Base-by-base conservation (phyloP, 352 stramenopile genomes). In the Pythium aquatile region DNA sequence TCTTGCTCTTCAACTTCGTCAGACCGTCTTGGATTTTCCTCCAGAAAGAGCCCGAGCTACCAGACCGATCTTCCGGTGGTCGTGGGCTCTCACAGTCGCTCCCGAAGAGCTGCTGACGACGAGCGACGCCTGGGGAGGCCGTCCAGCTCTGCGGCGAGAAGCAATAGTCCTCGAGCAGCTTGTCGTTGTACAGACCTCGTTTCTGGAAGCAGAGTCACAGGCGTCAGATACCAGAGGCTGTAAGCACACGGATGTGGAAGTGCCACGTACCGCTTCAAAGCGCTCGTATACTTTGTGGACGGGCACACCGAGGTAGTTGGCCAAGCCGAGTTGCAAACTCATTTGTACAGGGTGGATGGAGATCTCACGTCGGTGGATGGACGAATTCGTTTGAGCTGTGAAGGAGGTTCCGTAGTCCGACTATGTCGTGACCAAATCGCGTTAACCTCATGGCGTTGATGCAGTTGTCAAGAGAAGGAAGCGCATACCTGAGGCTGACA, bases 121-220 rank as follows among this genome's bases (percentile, higher is more conserved):
- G 80, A 32, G 70, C 68, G 51, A 90, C 77, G 10, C 84, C 84
- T 33, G 83, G 83, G 8, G 85, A 91, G 14, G 84, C 83, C 2
- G 87, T 89, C 87, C 87, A 95, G 63, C 87, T 95, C 49, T 93
- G 81, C 2, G 87, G 87, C 0, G 85, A 93, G 52, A 89, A 92
- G 58, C 85, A 93, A 29, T 91, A 87, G 48, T 95, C 76, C 63
- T 93, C 85, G 17, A 91, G 58, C 8, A 95, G 56, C 48, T 93
- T 93, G 71, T 95, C 85, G 37, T 82, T 88, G 73, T 93, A 95
- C 42, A 75, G 76, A 14, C 65, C 68, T 20, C 86, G 83, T 88
- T 91, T 93, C 86, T 95, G 58, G 13, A 40, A 52, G 33, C 3
- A 51, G 0, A 55, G 37, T 10, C 26, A 17, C 33, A 1, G 13